These are phyloP conservation scores for Psilocybe cyanescens DNA, from an alignment of 768 basidiomycete genomes.

Conservation along the genomic window DNA sequence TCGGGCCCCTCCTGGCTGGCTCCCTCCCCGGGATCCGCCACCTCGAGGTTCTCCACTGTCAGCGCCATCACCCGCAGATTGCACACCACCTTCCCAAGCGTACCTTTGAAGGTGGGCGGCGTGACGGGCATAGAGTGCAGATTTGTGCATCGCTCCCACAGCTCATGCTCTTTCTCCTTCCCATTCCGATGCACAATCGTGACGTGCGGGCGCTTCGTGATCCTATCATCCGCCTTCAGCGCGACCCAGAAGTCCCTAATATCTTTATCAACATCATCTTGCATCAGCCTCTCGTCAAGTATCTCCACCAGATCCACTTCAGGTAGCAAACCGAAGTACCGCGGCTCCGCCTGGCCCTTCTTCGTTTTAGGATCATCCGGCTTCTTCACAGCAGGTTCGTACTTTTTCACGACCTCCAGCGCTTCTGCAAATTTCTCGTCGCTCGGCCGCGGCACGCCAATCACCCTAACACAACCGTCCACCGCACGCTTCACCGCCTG, in stretches of 20 bases:
- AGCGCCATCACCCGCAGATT: constrained; percentile 82
- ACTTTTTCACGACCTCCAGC: constrained; percentile 45
- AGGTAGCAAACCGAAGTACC: constrained; percentile 82
- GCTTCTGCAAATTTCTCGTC: constrained; percentile 62
- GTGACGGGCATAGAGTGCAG: constrained; percentile 35
- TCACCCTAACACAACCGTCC: constrained; percentile 53
- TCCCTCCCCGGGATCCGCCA: constrained; percentile 24
- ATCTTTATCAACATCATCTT: constrained; percentile 29
- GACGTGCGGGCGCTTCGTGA: constrained; percentile 75
- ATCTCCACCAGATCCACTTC: constrained; percentile 66
- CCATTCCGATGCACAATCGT: constrained; percentile 79
- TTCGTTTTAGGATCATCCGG: constrained; percentile 19
- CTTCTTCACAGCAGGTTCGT: constrained; percentile 38
- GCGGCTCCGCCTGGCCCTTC: constrained; percentile 32
- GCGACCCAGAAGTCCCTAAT: constrained; percentile 50
- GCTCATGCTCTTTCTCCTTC: constrained; percentile 22
- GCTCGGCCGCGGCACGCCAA: constrained; percentile 57
- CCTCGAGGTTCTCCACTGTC: constrained; percentile 62
- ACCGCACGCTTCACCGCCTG: constrained; percentile 63
- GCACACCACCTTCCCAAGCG: constrained; percentile 69
- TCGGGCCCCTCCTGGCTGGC: constrained; percentile 40
- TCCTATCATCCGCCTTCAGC: constrained; percentile 47
- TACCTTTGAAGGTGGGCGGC: constrained; percentile 64
- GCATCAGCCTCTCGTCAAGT: constrained; percentile 45
- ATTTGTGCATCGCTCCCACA: constrained; percentile 54